Evolutionary conservation across 441 rosid species (phyloP).

Genomic region (Aquilaria agallochum): DNA sequence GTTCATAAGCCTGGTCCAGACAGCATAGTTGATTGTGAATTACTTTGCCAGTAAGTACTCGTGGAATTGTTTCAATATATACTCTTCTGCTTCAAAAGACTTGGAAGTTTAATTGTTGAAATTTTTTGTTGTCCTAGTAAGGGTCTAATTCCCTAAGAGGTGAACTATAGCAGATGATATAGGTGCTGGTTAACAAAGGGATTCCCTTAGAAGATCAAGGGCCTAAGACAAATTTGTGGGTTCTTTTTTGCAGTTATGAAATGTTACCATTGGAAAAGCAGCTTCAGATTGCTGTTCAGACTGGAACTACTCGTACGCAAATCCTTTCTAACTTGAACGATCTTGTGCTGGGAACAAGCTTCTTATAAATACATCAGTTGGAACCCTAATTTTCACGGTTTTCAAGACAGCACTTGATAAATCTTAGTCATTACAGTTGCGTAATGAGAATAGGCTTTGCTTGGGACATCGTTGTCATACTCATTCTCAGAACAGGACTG

Average conservation of each 20-base stretch:
- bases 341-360: conserved; percentile 79
- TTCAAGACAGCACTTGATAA: too few species aligned
- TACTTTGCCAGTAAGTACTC: conserved; percentile 79
- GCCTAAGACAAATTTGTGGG: conserved; percentile 8
- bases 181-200: not conserved
- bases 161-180: too few species aligned
- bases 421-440: too few species aligned
- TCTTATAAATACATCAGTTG: conserved; percentile 48
- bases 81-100: too few species aligned
- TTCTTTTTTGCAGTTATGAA: conserved; percentile 67
- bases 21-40: conserved; percentile 91
- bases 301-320: conserved; percentile 79
- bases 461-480: too few species aligned
- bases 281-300: conserved; percentile 80
- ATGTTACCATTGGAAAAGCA: conserved; percentile 95
- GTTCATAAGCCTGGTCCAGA: conserved; percentile 97
- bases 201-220: not conserved
- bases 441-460: too few species aligned
- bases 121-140: too few species aligned
- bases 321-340: conserved; percentile 77
- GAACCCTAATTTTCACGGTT: too few species aligned
- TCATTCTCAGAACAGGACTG: too few species aligned
- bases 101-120: too few species aligned
- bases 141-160: too few species aligned
- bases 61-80: too few species aligned